phyloP scores from a whole-genome alignment of 441 rosid species.

The Oxalis stricta region DNA sequence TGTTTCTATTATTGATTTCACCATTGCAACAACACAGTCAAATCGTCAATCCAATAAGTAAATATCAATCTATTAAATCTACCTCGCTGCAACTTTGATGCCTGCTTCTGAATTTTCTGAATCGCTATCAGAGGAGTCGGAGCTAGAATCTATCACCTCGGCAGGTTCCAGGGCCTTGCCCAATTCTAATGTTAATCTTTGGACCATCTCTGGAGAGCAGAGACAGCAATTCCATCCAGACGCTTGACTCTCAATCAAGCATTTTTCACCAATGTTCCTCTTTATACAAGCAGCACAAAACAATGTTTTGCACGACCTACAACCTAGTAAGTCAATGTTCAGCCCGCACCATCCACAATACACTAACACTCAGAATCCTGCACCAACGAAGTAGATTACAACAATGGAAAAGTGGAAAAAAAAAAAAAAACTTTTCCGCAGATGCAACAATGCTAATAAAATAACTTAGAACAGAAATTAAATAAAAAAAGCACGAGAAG shows the following conservation, averaged over 20 bases:
- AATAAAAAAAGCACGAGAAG: too few species aligned
- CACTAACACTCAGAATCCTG: slow-evolving; percentile 64
- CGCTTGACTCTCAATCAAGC: slow-evolving; percentile 43
- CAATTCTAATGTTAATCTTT: slow-evolving; percentile 49
- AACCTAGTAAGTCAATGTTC: slow-evolving; percentile 52
- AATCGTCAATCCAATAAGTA: background rate
- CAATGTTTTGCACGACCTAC: slow-evolving; percentile 64
- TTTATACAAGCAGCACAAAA: slow-evolving; percentile 72
- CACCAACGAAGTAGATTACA: slow-evolving; percentile 11
- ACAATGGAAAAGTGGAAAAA: slow-evolving; percentile 4
- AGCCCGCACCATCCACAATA: slow-evolving; percentile 93
- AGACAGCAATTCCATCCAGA: slow-evolving; percentile 83
- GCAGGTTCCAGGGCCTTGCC: slow-evolving; percentile 58
- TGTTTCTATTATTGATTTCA: background rate
- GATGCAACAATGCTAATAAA: background rate
- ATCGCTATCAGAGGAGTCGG: slow-evolving; percentile 70
- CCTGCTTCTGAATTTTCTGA: slow-evolving; percentile 70
- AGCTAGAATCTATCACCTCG: slow-evolving; percentile 34
- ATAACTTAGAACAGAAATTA: too few species aligned
- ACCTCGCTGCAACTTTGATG: slow-evolving; percentile 44
- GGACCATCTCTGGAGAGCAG: slow-evolving; percentile 72
- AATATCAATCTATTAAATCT: background rate
- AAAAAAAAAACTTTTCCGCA: background rate
- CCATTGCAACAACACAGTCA: background rate
- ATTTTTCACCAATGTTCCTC: slow-evolving; percentile 77